phyloP scores from a whole-genome alignment of 2,329 filamentous ascomycete genomes.

The Fusarium burgessii region DNA sequence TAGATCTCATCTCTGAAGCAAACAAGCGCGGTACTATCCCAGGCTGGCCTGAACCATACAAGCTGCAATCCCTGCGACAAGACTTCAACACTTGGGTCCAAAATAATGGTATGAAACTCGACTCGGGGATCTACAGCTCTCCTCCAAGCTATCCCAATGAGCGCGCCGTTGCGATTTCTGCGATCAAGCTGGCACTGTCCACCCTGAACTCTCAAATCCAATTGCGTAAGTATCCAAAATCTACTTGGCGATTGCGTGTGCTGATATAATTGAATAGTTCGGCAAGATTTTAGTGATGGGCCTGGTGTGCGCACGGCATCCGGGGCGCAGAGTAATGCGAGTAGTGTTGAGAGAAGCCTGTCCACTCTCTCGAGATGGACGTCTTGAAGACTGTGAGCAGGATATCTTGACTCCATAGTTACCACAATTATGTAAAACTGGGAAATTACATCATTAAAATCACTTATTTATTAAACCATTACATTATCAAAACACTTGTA shows the following conservation, averaged over 20 bases:
- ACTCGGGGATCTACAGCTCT: neutral
- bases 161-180: neutral
- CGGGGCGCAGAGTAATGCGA: neutral
- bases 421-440: neutral
- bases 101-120: neutral
- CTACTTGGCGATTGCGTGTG: neutral
- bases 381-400: neutral
- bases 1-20: neutral
- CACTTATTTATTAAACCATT: too few species aligned
- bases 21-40: neutral
- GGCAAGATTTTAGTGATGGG: neutral
- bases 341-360: neutral
- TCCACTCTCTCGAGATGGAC: neutral
- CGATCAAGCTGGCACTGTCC: neutral
- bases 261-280: neutral
- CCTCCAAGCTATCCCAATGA: neutral
- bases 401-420: neutral
- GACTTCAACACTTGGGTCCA: neutral
- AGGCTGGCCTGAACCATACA: neutral
- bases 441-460: neutral
- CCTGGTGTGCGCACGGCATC: neutral
- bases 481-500: too few species aligned
- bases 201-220: constrained; percentile 1
- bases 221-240: neutral
- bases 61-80: neutral